phyloP scores from a whole-genome alignment of 2,329 filamentous ascomycete species.

The Biscogniauxia mediterranea region DNA sequence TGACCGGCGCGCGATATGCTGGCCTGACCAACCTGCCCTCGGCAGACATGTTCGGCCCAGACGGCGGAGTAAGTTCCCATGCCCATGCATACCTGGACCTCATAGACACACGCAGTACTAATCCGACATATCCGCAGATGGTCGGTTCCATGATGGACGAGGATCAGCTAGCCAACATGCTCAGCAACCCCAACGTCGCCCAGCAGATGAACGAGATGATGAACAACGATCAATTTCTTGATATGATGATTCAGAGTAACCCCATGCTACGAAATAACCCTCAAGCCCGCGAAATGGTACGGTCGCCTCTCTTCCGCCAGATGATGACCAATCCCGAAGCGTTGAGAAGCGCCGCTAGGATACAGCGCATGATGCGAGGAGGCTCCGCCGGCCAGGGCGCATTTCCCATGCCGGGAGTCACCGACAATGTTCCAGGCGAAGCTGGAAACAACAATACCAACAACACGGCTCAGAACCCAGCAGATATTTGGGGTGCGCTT shows the following conservation, averaged over 20 bases:
- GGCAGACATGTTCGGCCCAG: constrained; percentile 85
- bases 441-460: constrained; percentile 37
- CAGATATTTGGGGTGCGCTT: constrained; percentile 47
- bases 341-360: constrained; percentile 76
- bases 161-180: constrained; percentile 79
- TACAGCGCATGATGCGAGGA: constrained; percentile 70
- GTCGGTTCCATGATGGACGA: constrained; percentile 75
- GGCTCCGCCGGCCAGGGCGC: constrained; percentile 48
- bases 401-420: constrained; percentile 90
- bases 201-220: constrained; percentile 92
- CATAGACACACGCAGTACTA: constrained; percentile 14
- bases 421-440: constrained; percentile 74
- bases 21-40: constrained; percentile 87
- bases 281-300: constrained; percentile 78
- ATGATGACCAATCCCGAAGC: constrained; percentile 92
- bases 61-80: constrained; percentile 75
- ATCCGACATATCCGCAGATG: constrained; percentile 60
- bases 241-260: constrained; percentile 91
- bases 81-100: background rate
- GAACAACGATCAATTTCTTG: constrained; percentile 89
- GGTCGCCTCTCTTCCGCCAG: constrained; percentile 81
- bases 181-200: constrained; percentile 83
- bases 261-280: constrained; percentile 54
- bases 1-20: constrained; percentile 92
- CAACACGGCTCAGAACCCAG: constrained; percentile 14